Evolutionary conservation across 2,329 filamentous ascomycete species (phyloP).

Genomic region (Colletotrichum melonis): DNA sequence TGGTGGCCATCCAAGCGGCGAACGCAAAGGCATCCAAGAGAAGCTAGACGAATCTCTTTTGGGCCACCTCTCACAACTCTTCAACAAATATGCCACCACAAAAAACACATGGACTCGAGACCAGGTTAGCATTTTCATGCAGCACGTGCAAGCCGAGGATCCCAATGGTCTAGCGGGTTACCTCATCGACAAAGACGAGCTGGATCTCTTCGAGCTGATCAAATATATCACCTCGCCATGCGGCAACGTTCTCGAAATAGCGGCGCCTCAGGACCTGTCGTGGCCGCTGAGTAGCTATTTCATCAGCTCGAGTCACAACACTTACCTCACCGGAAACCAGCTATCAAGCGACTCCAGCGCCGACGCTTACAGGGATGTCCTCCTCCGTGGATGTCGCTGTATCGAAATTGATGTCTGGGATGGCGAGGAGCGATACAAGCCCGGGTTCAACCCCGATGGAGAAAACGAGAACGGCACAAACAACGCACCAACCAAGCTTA

Average conservation of each 20-base stretch:
- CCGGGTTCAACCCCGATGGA: constrained; percentile 67
- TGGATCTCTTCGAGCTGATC: constrained; percentile 62
- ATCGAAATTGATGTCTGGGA: constrained; percentile 98
- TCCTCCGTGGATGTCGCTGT: constrained; percentile 88
- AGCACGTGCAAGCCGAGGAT: constrained; percentile 56
- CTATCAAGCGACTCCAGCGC: constrained; percentile 88
- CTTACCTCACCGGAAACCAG: constrained; percentile 90
- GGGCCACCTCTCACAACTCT: constrained; percentile 58
- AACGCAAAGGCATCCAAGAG: constrained; percentile 5
- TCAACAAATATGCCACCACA: constrained; percentile 53
- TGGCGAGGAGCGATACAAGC: constrained; percentile 71
- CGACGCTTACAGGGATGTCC: constrained; percentile 85
- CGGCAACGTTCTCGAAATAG: constrained; percentile 66
- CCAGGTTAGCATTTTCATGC: constrained; percentile 57
- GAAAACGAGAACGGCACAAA: constrained; percentile 66
- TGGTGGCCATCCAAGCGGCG: constrained; percentile 11
- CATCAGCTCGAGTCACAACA: constrained; percentile 95
- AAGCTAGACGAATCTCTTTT: constrained; percentile 46
- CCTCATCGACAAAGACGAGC: constrained; percentile 40
- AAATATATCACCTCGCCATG: constrained; percentile 64
- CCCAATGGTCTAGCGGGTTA: constrained; percentile 40
- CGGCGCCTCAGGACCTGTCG: constrained; percentile 68
- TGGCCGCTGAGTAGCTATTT: constrained; percentile 91
- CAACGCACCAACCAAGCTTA: constrained; percentile 59
- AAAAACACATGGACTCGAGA: constrained; percentile 56